phyloP scores from a whole-genome alignment of 2,329 filamentous ascomycete genomes.

The Dendryphion nanum region DNA sequence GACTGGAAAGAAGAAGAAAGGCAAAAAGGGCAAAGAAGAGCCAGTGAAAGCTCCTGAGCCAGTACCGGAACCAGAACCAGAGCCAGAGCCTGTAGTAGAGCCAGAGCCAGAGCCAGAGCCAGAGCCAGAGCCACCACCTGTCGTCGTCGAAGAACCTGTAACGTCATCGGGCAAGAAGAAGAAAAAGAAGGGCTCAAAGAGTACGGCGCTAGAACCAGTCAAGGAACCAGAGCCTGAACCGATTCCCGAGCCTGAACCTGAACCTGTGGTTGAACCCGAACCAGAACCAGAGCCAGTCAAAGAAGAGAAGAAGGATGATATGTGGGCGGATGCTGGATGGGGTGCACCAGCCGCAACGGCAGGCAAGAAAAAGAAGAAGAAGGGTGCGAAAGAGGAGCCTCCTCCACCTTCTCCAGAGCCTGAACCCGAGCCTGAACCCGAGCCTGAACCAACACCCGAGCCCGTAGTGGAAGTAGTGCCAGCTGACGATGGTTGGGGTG shows the following conservation, averaged over 20 bases:
- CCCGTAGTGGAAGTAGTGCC: constrained; percentile 15
- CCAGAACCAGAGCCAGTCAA: constrained; percentile 12
- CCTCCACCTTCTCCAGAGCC: constrained; percentile 6
- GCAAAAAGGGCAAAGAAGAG: constrained; percentile 34
- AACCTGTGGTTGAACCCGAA: constrained; percentile 16
- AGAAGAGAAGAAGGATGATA: constrained; percentile 33
- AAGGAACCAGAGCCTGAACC: constrained; percentile 15
- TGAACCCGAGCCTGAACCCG: constrained; percentile 4
- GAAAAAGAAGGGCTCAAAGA: constrained; percentile 31
- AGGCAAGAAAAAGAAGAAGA: constrained; percentile 47
- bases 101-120: constrained; percentile 33
- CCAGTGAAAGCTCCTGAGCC: constrained; percentile 19
- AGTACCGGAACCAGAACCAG: constrained; percentile 36
- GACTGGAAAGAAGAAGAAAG: constrained; percentile 26
- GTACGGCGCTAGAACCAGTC: constrained; percentile 37
- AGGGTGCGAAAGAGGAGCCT: constrained; percentile 36
- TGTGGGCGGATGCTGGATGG: constrained; percentile 32
- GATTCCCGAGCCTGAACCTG: constrained; percentile 19
- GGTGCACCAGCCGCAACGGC: constrained; percentile 10
- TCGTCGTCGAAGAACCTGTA: too few relatives aligned
- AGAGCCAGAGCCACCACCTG: constrained; percentile 15
- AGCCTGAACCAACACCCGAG: constrained; percentile 1
- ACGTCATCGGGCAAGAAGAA: constrained; percentile 26
- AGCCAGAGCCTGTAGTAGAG: constrained; percentile 38
- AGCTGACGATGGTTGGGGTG: constrained; percentile 21